Evolutionary conservation across 1,284 basidiomycete genomes (phyloP).

Genomic region (Butyriboletus regius): DNA sequence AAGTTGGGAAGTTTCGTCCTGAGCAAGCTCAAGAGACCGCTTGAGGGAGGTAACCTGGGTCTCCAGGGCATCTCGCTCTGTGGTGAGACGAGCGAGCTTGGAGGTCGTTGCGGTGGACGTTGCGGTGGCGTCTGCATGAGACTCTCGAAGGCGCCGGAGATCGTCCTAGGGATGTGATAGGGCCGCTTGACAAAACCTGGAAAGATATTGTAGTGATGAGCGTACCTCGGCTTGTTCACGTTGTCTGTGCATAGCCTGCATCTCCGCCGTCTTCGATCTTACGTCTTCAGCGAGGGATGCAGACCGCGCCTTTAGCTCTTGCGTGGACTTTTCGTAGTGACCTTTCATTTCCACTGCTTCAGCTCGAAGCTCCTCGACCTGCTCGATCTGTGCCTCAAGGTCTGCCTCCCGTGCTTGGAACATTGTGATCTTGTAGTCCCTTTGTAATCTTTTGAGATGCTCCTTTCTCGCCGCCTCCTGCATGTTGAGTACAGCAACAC

Average conservation of each 20-base stretch:
- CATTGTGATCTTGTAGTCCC: slow-evolving; percentile 57
- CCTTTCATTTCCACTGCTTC: slow-evolving; percentile 31
- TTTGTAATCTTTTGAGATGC: slow-evolving; percentile 48
- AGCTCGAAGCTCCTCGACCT: slow-evolving; percentile 39
- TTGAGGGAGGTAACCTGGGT: slow-evolving; percentile 50
- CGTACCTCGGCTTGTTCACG: slow-evolving; percentile 42
- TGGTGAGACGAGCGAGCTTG: slow-evolving; percentile 49
- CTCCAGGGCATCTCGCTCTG: slow-evolving; percentile 53
- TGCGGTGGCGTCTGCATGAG: slow-evolving; percentile 43
- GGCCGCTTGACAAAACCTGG: background rate
- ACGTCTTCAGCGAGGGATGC: slow-evolving; percentile 33
- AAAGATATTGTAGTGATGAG: background rate
- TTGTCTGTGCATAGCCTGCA: slow-evolving; percentile 36
- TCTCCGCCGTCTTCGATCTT: slow-evolving; percentile 35
- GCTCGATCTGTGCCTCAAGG: slow-evolving; percentile 46
- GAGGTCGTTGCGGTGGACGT: slow-evolving; percentile 41
- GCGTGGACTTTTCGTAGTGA: slow-evolving; percentile 15
- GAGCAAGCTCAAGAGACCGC: slow-evolving; percentile 49
- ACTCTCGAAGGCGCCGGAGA: slow-evolving; percentile 40
- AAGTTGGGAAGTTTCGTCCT: slow-evolving; percentile 48
- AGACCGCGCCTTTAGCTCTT: slow-evolving; percentile 33
- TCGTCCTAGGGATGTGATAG: slow-evolving; percentile 34
- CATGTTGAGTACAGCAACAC: slow-evolving; percentile 43
- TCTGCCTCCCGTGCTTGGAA: slow-evolving; percentile 58
- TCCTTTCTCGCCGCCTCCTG: slow-evolving; percentile 48